These are phyloP conservation scores for Geotrichum australiense DNA, from an alignment of 1,139 yeast species.

Conservation along the genomic window DNA sequence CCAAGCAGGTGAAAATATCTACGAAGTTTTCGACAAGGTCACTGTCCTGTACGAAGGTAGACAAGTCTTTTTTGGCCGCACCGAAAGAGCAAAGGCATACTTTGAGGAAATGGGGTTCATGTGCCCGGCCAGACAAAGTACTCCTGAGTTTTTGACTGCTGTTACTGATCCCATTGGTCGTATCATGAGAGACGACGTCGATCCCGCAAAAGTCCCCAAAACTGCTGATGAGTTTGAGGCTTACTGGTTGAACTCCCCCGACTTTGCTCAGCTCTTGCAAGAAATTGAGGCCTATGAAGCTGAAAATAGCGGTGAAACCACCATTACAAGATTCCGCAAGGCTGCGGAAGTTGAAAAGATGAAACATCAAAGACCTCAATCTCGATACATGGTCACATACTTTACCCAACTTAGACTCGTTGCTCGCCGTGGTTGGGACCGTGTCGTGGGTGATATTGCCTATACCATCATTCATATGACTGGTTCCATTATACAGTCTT, in stretches of 20 bases:
- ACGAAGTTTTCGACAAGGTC: constrained; percentile 54
- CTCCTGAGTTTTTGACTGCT: constrained; percentile 53
- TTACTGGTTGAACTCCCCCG: constrained; percentile 48
- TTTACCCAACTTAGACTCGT: constrained; percentile 31
- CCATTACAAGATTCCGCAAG: constrained; percentile 16
- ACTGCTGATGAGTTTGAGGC: constrained; percentile 50
- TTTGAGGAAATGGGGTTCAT: constrained; percentile 54
- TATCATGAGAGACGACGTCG: constrained; percentile 38
- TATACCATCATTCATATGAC: constrained; percentile 43
- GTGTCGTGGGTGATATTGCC: constrained; percentile 48
- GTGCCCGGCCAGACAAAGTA: constrained; percentile 54
- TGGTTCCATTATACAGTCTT: constrained; percentile 45
- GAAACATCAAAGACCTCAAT: constrained; percentile 29
- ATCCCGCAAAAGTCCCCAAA: constrained; percentile 42
- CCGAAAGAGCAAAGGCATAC: constrained; percentile 42
- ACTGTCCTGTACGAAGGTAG: constrained; percentile 50
- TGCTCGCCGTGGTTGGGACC: constrained; percentile 46
- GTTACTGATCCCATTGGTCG: constrained; percentile 50
- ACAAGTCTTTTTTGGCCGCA: constrained; percentile 53
- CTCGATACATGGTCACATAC: constrained; percentile 35
- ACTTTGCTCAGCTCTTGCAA: constrained; percentile 35
- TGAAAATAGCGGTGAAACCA: constrained; percentile 36
- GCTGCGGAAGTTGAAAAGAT: constrained; percentile 26
- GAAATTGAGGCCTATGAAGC: constrained; percentile 39
- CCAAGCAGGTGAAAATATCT: constrained; percentile 60